Evolutionary conservation across 257 asterid species (phyloP), one percentile per base, ranked within the genome.

Genomic region (Paraleonurus japonicus): DNA sequence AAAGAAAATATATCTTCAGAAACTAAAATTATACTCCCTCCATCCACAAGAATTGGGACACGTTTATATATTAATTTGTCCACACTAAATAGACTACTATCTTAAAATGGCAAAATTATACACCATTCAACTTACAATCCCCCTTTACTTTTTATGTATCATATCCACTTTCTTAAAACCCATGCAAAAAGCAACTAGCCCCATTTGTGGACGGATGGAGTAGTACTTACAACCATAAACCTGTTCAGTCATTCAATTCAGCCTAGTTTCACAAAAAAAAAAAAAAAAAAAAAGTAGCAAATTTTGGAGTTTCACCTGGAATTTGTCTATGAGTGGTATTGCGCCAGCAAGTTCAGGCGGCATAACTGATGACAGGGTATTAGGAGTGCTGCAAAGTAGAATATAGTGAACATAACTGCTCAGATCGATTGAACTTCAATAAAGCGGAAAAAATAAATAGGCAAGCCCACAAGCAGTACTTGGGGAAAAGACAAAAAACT

Each of bases 271-370:
- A 33, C 13, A 4, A 71, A 57, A 17, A 65, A 26, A 55, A 30
- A 65, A 75, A n/a, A 4, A 71, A 57, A 17, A 65, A 26, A 55
- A 30, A 65, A 75, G 50, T 15, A 70, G 23, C 55, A 27, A 69
- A 73, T 1, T 6, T 35, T 8, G 43, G 51, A 72, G 22, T 51
- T 69, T 65, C 70, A 95, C 99, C 96, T 95, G 99, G 79, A 95
- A 92, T 82, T 79, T 95, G 65, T 92, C 98, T 37, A 90, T 84
- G 85, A 92, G 75, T 19, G 99, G 98, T 80, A 95, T 86, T 30
- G 90, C 97, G 75, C 96, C 93, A 6, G 96, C 87, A 58, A 92
- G 96, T 74, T 95, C 99, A 5, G 95, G 96, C 2, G 99, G 94
- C 85, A 95, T 85, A 67, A 74, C 90, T 35, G 90, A 83, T 72